Evolutionary conservation across 2,329 filamentous ascomycete species (phyloP).

Genomic region (Apiospora arundinis): DNA sequence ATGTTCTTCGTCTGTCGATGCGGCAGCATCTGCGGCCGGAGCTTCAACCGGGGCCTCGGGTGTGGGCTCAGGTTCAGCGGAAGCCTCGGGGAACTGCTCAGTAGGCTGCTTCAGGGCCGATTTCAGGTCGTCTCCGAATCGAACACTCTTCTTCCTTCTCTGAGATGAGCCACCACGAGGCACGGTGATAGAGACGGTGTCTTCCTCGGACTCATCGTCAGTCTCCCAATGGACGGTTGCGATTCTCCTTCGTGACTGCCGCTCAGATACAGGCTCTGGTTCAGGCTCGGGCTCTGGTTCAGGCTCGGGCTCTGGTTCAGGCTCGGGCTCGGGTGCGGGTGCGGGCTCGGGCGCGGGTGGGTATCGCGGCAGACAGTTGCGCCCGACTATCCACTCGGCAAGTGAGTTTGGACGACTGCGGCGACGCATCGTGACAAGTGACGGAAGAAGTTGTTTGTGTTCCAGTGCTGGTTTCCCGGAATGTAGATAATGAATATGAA

Average conservation of each 20-base stretch:
- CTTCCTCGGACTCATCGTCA: slow-evolving; percentile 58
- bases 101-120: slow-evolving; percentile 46
- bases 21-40: neutral
- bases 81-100: slow-evolving; percentile 21
- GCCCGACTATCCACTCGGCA: slow-evolving; percentile 48
- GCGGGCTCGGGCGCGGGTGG: neutral
- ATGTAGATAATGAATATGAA: neutral
- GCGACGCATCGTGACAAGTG: neutral
- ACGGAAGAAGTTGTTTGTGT: neutral
- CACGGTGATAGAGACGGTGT: slow-evolving; percentile 56
- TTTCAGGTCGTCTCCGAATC: slow-evolving; percentile 36
- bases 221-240: slow-evolving; percentile 53
- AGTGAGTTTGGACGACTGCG: slow-evolving; percentile 48
- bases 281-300: too few relatives aligned
- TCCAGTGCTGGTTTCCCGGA: neutral
- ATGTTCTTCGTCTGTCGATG: slow-evolving; percentile 29
- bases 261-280: neutral
- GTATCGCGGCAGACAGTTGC: slow-evolving; percentile 36
- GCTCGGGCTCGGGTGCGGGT: too few relatives aligned
- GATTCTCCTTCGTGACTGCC: slow-evolving; percentile 28
- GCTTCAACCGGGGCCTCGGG: neutral
- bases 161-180: slow-evolving; percentile 43
- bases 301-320: too few relatives aligned
- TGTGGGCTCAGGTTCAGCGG: slow-evolving; percentile 21
- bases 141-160: slow-evolving; percentile 30